phyloP scores from a whole-genome alignment of 106 monocot species.

The Apostasia shenzhenica region DNA sequence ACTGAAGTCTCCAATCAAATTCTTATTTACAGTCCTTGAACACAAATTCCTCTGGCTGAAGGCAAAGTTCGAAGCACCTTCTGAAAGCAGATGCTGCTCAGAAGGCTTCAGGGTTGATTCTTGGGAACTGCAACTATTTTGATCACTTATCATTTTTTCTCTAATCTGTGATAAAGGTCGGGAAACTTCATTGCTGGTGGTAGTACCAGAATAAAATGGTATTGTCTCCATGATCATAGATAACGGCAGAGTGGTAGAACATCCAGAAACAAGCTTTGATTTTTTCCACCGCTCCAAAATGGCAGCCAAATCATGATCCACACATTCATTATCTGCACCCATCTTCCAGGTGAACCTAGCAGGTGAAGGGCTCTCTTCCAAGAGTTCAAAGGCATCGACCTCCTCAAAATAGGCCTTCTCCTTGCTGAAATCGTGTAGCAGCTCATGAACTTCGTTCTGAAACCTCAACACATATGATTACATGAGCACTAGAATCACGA shows the following conservation, averaged over 20 bases:
- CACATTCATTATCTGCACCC: constrained; percentile 25
- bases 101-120: constrained; percentile 15
- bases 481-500: background rate
- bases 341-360: constrained; percentile 53
- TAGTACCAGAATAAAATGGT: background rate
- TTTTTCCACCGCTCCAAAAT: constrained; percentile 77
- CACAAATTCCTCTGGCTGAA: constrained; percentile 9
- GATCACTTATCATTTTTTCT: constrained; percentile 35
- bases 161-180: constrained; percentile 15
- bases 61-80: constrained; percentile 1
- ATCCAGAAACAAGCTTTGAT: constrained; percentile 38
- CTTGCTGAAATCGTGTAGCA: constrained; percentile 49
- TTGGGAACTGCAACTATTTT: constrained; percentile 13
- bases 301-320: constrained; percentile 53
- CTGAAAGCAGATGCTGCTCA: constrained; percentile 12
- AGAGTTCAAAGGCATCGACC: constrained; percentile 79
- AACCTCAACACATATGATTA: constrained; percentile 3
- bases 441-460: constrained; percentile 44
- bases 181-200: background rate
- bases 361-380: constrained; percentile 88
- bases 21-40: constrained; percentile 10
- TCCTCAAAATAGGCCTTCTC: constrained; percentile 86
- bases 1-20: constrained; percentile 2
- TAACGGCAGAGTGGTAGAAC: constrained; percentile 14
- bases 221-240: constrained; percentile 20